A percentile compares a stretch with the other conserved stretches of the same genome.
Evolutionary conservation across 2,329 filamentous ascomycete genomes (phyloP).

Genomic region (Sporothrix pseudoabietina): DNA sequence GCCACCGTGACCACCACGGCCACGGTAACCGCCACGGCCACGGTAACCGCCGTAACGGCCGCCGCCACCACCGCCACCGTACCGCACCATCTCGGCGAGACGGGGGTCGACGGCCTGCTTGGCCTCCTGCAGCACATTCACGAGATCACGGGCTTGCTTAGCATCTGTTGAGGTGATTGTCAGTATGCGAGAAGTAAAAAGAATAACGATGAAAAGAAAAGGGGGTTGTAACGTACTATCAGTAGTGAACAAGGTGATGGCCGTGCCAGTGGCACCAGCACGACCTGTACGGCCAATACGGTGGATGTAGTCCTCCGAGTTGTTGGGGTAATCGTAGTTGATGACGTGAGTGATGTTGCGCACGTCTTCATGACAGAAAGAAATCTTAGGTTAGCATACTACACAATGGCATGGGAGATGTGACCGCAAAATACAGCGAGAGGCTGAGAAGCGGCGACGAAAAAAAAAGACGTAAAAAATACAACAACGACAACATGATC

Average conservation of each 20-base stretch:
- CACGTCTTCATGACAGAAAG: slow-evolving; percentile 77
- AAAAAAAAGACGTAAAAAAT: neutral
- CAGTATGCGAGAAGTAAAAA: neutral
- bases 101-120: slow-evolving; percentile 98
- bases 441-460: neutral
- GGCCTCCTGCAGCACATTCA: slow-evolving; percentile 88
- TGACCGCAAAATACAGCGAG: neutral
- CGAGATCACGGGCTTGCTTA: slow-evolving; percentile 95
- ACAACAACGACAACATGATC: slow-evolving; percentile 49
- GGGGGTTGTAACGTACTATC: slow-evolving; percentile 72
- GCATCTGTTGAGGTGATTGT: slow-evolving; percentile 58
- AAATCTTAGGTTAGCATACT: slow-evolving; percentile 71
- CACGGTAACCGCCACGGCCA: slow-evolving; percentile 56
- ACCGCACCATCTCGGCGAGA: slow-evolving; percentile 93
- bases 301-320: slow-evolving; percentile 97
- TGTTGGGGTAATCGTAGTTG: slow-evolving; percentile 99
- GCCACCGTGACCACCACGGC: slow-evolving; percentile 43
- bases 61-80: slow-evolving; percentile 76
- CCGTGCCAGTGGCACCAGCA: slow-evolving; percentile 91
- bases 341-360: slow-evolving; percentile 99
- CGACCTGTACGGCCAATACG: slow-evolving; percentile 94
- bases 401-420: slow-evolving; percentile 44
- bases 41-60: slow-evolving; percentile 68
- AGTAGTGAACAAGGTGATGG: slow-evolving; percentile 98
- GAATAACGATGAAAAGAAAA: neutral